A percentile compares a stretch with the other conserved stretches of the same genome.
Conservation (phyloP, 2,329 filamentous ascomycete genomes). For the Ascochyta rabiei region DNA sequence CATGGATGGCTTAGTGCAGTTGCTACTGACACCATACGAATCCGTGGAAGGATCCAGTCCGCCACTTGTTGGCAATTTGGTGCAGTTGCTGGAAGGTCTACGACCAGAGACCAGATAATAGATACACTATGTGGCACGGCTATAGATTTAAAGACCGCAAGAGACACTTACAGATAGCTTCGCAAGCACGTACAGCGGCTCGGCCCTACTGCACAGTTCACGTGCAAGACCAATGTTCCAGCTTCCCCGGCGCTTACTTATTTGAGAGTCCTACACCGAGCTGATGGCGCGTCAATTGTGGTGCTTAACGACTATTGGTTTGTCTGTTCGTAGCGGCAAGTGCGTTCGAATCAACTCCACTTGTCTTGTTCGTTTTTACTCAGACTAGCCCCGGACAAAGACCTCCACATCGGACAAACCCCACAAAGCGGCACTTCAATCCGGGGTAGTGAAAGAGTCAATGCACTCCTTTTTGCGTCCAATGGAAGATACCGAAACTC, state of each 20-base stretch:
- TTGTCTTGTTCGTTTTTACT: conserved; percentile 5
- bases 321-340: conserved; percentile 1
- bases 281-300: background rate
- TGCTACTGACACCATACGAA: conserved; percentile 61
- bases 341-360: conserved; percentile 5
- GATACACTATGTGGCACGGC: background rate
- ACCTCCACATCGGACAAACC: conserved; percentile 26
- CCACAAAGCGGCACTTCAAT: conserved; percentile 11
- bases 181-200: background rate
- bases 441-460: conserved; percentile 13
- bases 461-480: conserved; percentile 8
- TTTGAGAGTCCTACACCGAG: background rate
- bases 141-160: conserved; percentile 6
- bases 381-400: conserved; percentile 1
- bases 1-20: conserved; percentile 64
- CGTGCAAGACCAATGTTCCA: conserved; percentile 4
- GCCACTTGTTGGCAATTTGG: conserved; percentile 71
- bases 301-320: background rate
- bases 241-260: background rate
- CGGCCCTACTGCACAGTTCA: background rate
- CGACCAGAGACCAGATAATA: conserved; percentile 55
- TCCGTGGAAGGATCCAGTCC: conserved; percentile 48
- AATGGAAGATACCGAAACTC: conserved; percentile 1
- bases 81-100: conserved; percentile 67
- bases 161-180: background rate